phyloP scores from a whole-genome alignment of 2,329 filamentous ascomycete genomes.

The Ophiostoma quercus region DNA sequence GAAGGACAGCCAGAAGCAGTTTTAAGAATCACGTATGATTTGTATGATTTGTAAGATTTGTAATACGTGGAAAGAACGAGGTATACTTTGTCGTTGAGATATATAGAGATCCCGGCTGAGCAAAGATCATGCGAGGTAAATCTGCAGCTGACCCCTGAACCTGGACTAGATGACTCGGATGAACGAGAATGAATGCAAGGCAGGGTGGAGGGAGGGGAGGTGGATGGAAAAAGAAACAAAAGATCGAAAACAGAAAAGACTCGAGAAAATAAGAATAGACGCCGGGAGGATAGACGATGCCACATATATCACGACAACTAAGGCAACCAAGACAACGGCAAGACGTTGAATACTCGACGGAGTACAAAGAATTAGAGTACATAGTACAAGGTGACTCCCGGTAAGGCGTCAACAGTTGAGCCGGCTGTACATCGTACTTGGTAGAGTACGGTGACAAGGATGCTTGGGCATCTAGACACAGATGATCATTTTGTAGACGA shows the following conservation, averaged over 20 bases:
- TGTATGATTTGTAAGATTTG: too few species aligned
- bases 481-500: too few species aligned
- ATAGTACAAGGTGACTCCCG: not conserved
- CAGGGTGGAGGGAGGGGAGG: not conserved
- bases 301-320: conserved; percentile 5
- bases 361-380: not conserved
- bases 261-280: not conserved
- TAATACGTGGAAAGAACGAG: too few species aligned
- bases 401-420: conserved; percentile 2
- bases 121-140: not conserved
- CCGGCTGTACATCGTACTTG: not conserved
- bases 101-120: too few species aligned
- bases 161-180: not conserved
- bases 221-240: not conserved
- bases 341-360: not conserved
- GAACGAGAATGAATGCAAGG: not conserved
- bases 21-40: too few species aligned
- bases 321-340: not conserved
- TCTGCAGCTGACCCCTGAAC: conserved; percentile 1
- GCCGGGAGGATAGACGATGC: not conserved
- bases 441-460: not conserved
- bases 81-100: not conserved
- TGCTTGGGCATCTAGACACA: too few species aligned
- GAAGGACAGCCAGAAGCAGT: not conserved
- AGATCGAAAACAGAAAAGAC: not conserved